phyloP scores from a whole-genome alignment of 495 filamentous ascomycete species.

The Hypoxylon subgilvum region DNA sequence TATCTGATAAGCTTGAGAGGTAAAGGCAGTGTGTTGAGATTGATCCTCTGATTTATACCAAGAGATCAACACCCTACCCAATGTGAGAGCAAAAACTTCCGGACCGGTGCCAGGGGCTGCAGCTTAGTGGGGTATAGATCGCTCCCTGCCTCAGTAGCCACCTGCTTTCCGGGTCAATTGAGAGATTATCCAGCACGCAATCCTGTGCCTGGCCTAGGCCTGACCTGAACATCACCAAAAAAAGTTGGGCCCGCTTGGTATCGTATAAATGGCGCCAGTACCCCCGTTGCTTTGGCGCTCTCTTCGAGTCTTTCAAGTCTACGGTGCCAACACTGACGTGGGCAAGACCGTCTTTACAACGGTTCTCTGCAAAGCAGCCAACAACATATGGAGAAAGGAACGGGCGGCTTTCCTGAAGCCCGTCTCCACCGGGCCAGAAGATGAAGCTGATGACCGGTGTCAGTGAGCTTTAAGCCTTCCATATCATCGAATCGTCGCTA shows the following conservation, averaged over 20 bases:
- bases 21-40: not conserved
- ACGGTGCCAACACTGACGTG: constrained; percentile 80
- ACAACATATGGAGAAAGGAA: constrained; percentile 47
- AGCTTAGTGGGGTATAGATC: constrained; percentile 24
- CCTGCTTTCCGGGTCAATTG: constrained; percentile 21
- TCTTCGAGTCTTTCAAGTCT: constrained; percentile 70
- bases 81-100: constrained; percentile 1
- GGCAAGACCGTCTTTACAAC: constrained; percentile 80
- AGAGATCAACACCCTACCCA: not conserved
- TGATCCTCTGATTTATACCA: not conserved
- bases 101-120: constrained; percentile 21
- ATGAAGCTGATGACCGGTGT: constrained; percentile 72
- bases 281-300: constrained; percentile 64
- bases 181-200: constrained; percentile 22
- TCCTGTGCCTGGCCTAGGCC: not conserved
- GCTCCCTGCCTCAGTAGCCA: not conserved
- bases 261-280: constrained; percentile 32
- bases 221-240: not conserved
- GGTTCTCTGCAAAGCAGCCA: constrained; percentile 67
- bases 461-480: constrained; percentile 6
- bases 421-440: constrained; percentile 70
- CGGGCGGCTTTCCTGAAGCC: constrained; percentile 73
- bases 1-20: not conserved
- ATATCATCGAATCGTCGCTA: not conserved
- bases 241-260: not conserved